phyloP scores from a whole-genome alignment of 352 stramenopile genomes.

The Globisporangium recalcitrans region DNA sequence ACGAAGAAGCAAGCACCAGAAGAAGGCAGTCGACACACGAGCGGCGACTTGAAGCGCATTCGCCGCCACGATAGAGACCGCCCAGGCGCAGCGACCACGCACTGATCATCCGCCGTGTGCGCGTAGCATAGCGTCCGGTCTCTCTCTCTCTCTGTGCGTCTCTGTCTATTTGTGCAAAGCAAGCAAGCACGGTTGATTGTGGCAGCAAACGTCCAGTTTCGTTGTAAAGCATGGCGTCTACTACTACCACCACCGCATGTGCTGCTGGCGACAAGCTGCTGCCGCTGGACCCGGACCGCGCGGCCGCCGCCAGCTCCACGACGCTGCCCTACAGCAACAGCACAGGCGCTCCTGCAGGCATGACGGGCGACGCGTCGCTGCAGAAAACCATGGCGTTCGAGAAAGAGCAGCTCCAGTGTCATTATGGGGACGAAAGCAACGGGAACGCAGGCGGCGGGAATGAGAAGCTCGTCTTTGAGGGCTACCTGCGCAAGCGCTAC shows the following conservation, averaged over 20 bases:
- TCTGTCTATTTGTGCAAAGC: not conserved
- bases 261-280: slow-evolving; percentile 4
- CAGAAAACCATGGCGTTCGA: slow-evolving; percentile 10
- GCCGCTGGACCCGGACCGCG: slow-evolving; percentile 5
- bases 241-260: not conserved
- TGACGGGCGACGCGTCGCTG: not conserved
- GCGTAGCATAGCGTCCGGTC: not conserved
- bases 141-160: not conserved
- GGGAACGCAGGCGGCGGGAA: not conserved
- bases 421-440: not conserved
- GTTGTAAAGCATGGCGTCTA: not conserved
- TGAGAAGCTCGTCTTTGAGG: slow-evolving; percentile 29
- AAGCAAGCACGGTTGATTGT: not conserved
- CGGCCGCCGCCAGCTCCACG: not conserved
- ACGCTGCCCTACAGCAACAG: not conserved
- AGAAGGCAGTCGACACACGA: too few species aligned
- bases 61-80: not conserved
- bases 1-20: not conserved
- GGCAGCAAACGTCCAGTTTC: not conserved
- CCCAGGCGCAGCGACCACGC: too few species aligned
- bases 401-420: slow-evolving; percentile 6
- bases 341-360: not conserved
- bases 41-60: not conserved
- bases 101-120: too few species aligned
- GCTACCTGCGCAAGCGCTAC: slow-evolving; percentile 67